Conservation (phyloP, 2,329 filamentous ascomycete species). For the Fusarium sp. region DNA sequence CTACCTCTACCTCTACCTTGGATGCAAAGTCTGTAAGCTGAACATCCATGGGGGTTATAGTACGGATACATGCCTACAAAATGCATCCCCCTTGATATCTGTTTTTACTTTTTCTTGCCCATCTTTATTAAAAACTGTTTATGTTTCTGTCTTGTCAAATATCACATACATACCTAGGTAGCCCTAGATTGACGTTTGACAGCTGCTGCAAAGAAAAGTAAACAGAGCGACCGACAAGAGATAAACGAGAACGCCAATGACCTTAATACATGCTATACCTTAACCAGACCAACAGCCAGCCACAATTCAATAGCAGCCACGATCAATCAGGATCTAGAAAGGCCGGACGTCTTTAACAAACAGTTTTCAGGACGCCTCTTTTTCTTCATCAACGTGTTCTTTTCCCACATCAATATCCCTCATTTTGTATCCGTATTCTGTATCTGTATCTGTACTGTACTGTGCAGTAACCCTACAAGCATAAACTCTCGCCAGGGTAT, state of each 20-base stretch:
- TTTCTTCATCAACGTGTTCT: conserved; percentile 1
- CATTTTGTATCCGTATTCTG: not conserved
- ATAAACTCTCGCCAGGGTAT: conserved; percentile 5
- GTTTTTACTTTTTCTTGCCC: not conserved
- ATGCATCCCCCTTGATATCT: not conserved
- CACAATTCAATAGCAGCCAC: conserved; percentile 21
- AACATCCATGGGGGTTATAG: not conserved
- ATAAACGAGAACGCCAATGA: conserved; percentile 26
- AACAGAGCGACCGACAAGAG: not conserved
- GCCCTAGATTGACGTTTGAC: conserved; percentile 1
- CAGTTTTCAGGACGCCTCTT: conserved; percentile 11
- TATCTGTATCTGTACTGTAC: not conserved
- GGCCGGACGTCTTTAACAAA: not conserved
- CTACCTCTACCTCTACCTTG: not conserved
- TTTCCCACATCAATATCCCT: conserved; percentile 2
- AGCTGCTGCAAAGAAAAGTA: conserved; percentile 2
- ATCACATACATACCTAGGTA: not conserved
- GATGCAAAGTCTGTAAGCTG: not conserved
- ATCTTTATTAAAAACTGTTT: not conserved
- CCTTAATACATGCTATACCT: conserved; percentile 18
- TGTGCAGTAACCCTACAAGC: not conserved
- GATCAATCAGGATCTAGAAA: not conserved
- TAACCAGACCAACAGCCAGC: conserved; percentile 34
- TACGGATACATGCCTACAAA: not conserved
- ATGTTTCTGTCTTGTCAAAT: not conserved